These are phyloP conservation scores for Bacidia gigantensis DNA, from an alignment of 495 filamentous ascomycete genomes.

Conservation along the genomic window DNA sequence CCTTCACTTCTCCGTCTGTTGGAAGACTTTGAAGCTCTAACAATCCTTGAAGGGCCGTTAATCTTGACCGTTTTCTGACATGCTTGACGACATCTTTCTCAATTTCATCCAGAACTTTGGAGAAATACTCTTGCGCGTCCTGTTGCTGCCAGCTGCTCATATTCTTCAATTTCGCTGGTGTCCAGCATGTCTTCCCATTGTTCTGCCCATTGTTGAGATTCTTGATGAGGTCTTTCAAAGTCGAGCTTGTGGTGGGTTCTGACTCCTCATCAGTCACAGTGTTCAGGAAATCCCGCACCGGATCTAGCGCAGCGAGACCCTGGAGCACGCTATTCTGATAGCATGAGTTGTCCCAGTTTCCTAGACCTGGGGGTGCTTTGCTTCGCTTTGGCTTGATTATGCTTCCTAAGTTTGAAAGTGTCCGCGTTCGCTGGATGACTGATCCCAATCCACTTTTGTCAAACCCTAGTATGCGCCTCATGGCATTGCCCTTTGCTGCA, in stretches of 20 bases:
- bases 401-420: conserved; percentile 30
- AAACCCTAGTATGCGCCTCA: conserved; percentile 54
- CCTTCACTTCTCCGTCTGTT: neutral
- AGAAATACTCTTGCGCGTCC: conserved; percentile 96
- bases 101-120: conserved; percentile 74
- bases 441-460: conserved; percentile 40
- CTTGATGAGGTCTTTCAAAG: conserved; percentile 49
- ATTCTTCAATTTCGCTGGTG: conserved; percentile 59
- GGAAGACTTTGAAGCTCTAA: neutral
- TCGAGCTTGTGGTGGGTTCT: conserved; percentile 33
- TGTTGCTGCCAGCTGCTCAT: conserved; percentile 95
- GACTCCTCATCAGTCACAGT: conserved; percentile 33
- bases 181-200: conserved; percentile 62
- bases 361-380: conserved; percentile 55
- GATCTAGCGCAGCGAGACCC: conserved; percentile 61
- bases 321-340: conserved; percentile 96
- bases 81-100: conserved; percentile 58
- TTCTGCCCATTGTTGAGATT: conserved; percentile 53
- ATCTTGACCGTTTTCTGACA: conserved; percentile 28
- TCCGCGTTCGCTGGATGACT: conserved; percentile 32
- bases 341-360: conserved; percentile 89
- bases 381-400: conserved; percentile 28
- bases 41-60: conserved; percentile 27
- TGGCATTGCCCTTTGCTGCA: conserved; percentile 51
- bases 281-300: conserved; percentile 40